These are phyloP conservation scores for Prinsepia uniflora DNA, from an alignment of 306 rosid genomes.

Conservation along the genomic window DNA sequence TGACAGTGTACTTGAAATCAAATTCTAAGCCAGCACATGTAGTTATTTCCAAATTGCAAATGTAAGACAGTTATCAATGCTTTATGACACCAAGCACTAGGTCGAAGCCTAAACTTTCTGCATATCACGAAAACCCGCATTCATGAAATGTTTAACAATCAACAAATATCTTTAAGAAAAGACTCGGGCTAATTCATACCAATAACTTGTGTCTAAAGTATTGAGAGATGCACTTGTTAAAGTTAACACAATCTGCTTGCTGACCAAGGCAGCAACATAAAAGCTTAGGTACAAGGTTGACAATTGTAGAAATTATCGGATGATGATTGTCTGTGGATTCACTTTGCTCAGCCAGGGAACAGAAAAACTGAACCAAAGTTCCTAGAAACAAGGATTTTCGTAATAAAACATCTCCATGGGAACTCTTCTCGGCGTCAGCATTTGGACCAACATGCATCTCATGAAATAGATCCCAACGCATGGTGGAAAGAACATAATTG, in stretches of 20 bases:
- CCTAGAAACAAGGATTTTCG: slow-evolving; percentile 53
- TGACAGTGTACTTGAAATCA: slow-evolving; percentile 10
- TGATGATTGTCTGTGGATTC: slow-evolving; percentile 35
- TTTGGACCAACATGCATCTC: slow-evolving; percentile 29
- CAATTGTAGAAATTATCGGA: slow-evolving; percentile 36
- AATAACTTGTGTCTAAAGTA: slow-evolving; percentile 81
- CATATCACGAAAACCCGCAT: neutral
- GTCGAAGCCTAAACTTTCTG: neutral
- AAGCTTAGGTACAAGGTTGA: slow-evolving; percentile 59
- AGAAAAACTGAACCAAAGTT: slow-evolving; percentile 63
- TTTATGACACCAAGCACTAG: neutral
- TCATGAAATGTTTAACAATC: neutral
- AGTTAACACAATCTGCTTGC: slow-evolving; percentile 35
- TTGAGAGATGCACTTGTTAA: slow-evolving; percentile 39
- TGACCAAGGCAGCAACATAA: slow-evolving; percentile 49
- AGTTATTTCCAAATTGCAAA: neutral
- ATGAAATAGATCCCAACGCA: slow-evolving; percentile 54
- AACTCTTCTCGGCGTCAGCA: slow-evolving; percentile 24
- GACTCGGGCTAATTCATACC: slow-evolving; percentile 45
- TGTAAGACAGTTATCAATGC: neutral
- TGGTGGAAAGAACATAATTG: slow-evolving; percentile 46
- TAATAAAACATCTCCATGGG: slow-evolving; percentile 20
- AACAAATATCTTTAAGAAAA: slow-evolving; percentile 6
- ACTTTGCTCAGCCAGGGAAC: slow-evolving; percentile 65
- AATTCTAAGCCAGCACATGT: neutral